phyloP scores from a whole-genome alignment of 2,329 filamentous ascomycete species.

The Dendrostoma leiphaemia region DNA sequence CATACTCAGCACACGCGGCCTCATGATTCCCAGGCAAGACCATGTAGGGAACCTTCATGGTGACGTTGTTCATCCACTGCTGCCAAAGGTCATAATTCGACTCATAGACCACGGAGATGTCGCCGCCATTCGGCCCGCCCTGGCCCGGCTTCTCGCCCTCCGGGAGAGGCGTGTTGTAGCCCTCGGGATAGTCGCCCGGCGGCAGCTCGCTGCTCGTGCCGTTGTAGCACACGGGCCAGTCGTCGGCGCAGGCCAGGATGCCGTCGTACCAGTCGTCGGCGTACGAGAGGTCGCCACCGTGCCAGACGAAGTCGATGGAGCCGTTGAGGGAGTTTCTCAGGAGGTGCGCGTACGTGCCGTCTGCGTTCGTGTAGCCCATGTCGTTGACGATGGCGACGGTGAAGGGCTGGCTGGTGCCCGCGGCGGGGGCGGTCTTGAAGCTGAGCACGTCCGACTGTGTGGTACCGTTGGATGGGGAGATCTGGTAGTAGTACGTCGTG shows the following conservation, averaged over 20 bases:
- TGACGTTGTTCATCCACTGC: constrained; percentile 43
- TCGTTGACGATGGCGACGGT: constrained; percentile 48
- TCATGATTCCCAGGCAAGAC: constrained; percentile 50
- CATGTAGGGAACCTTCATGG: constrained; percentile 47
- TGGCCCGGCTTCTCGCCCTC: constrained; percentile 43
- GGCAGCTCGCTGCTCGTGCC: constrained; percentile 41
- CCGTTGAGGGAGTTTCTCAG: constrained; percentile 39
- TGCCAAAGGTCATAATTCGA: constrained; percentile 52
- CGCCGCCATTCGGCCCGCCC: constrained; percentile 44
- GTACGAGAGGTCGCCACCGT: constrained; percentile 50
- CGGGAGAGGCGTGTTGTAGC: constrained; percentile 44
- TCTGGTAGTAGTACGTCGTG: constrained; percentile 51
- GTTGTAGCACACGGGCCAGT: constrained; percentile 52
- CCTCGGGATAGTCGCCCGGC: constrained; percentile 34
- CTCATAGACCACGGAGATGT: constrained; percentile 48
- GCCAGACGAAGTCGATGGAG: constrained; percentile 46
- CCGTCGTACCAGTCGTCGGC: constrained; percentile 51
- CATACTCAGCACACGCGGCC: constrained; percentile 46
- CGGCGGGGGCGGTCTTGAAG: constrained; percentile 44
- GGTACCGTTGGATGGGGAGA: constrained; percentile 46
- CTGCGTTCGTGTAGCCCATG: constrained; percentile 53
- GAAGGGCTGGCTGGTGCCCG: constrained; percentile 41
- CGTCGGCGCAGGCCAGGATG: constrained; percentile 45
- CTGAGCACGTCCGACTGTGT: constrained; percentile 42
- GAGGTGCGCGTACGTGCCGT: constrained; percentile 44